Conservation (phyloP, 2,329 filamentous ascomycete genomes). For the Aspergillus thermomutatus region DNA sequence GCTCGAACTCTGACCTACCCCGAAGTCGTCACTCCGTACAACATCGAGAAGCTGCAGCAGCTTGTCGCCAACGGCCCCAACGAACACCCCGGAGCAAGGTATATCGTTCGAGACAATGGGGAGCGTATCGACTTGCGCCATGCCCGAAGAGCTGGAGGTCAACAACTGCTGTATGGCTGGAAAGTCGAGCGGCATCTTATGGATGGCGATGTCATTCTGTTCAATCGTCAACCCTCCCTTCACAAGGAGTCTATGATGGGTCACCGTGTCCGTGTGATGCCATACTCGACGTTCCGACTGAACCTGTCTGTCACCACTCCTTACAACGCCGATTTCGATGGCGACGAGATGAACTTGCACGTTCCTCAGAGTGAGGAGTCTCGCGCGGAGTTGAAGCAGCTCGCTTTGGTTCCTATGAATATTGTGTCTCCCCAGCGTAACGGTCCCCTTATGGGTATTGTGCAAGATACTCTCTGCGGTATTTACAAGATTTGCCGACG, state of each 20-base stretch:
- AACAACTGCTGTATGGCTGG: slow-evolving; percentile 94
- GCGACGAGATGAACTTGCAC: slow-evolving; percentile 99
- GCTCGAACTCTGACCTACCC: slow-evolving; percentile 92
- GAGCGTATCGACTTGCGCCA: slow-evolving; percentile 93
- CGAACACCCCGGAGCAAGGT: slow-evolving; percentile 92
- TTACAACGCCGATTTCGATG: slow-evolving; percentile 99
- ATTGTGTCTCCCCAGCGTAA: slow-evolving; percentile 98
- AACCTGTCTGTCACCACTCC: slow-evolving; percentile 97
- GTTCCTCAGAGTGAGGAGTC: slow-evolving; percentile 97
- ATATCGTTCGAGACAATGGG: slow-evolving; percentile 90
- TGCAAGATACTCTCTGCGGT: slow-evolving; percentile 94
- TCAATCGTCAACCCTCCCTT: slow-evolving; percentile 97
- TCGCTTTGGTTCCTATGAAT: slow-evolving; percentile 97
- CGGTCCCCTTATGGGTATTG: slow-evolving; percentile 97
- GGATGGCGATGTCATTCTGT: slow-evolving; percentile 96
- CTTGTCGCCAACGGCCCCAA: slow-evolving; percentile 92
- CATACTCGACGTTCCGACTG: slow-evolving; percentile 95
- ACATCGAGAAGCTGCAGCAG: slow-evolving; percentile 86
- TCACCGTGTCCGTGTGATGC: slow-evolving; percentile 95
- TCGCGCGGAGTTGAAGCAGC: slow-evolving; percentile 85
- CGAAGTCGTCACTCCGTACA: slow-evolving; percentile 96
- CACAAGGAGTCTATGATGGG: slow-evolving; percentile 99
- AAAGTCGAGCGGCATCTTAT: slow-evolving; percentile 97
- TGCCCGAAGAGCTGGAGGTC: slow-evolving; percentile 74
- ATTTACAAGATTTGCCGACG: slow-evolving; percentile 94